Evolutionary conservation across 2,329 filamentous ascomycete genomes (phyloP), one percentile per base, ranked within the genome.

Genomic region (Pseudogymnoascus sp.): DNA sequence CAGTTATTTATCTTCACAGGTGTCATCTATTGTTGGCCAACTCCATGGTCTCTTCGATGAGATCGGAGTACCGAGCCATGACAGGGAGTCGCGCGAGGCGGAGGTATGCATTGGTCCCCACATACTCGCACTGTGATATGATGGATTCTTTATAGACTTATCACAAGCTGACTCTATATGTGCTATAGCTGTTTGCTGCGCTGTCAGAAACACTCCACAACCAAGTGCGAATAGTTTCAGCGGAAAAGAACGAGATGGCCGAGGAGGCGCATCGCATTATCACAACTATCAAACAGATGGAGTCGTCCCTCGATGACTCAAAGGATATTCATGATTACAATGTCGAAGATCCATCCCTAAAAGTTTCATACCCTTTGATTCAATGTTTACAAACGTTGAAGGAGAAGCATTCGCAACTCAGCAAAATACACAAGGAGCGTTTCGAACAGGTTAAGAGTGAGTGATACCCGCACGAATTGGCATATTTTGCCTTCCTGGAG

Each of bases 31-130:
- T 72, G 92, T 97, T 73, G 86, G 85, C 75, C 92, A 97, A 77
- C 83, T 99, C 64, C 93, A 97, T 76, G 89, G 89, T 67, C 84
- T 97, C 63, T 99, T 97, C 72, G 94, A 99, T 74, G 93, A 99
- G 73, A 99, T 99, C 71, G 94, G 94, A 63, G 89, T 99, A n/a
- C 85, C 93, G 29, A 86, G 80, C 71, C 92, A 96, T 85, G 94
- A 97, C 75, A 89, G 94, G 71, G 92, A 97, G 73, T 82, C 85
- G 59, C 84, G 94, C 70, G 93, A 97, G 74, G 84, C 90, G 73
- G 91, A 97, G 86, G 92, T 95, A 79, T 59, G 64, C 64, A 61
- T 37, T 42, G 42, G 60, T 40, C 13, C 12, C 33, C 39, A 39
- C 58, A 60, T 18, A 55, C 12, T 21, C 25, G 21, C 31, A 35